Base-by-base conservation (phyloP, 2,329 filamentous ascomycete species). In the Grosmannia huntii region DNA sequence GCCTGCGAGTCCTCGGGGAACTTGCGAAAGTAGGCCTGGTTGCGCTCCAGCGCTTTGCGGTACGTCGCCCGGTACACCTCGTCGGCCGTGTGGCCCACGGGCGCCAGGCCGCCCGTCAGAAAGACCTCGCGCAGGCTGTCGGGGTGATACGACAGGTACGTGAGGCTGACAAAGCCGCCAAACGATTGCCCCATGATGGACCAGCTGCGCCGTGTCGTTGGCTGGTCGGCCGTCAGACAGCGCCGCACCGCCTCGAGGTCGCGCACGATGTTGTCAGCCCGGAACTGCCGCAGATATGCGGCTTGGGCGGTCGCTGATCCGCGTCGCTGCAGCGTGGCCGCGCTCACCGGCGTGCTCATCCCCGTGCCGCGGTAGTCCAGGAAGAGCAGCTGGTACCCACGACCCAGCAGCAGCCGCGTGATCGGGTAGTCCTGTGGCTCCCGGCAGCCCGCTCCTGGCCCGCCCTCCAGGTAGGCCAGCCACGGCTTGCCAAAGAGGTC, bases 311-410 rank as follows among this genome's bases (percentile, higher is more conserved):
- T 71, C 1, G 81, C 74, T n/a, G 48, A 79, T 5, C 86, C 87
- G 46, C 84, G 78, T 14, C 80, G 73, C 38, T 80, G 78, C 5
- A 96, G 77, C 7, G 86, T 90, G 10, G 80, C 81, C 10, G 87
- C 83, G 1, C 87, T 87, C 49, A 96, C 81, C 1, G 91, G 87
- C 2, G 84, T 87, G 67, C 89, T 95, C 55, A 95, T 74, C 1
- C 92, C 92, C 3, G 90, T 95, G 14, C 92, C 92, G 55, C 92
- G 83, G 69, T 96, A 91, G 69, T 97, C 92, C n/a, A 97, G 79
- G 62, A 87, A 85, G 2, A 97, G 79, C 52, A 90, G 75, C 69
- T 95, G 88, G 67, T 96, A 96, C 19, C 91, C 91, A 62, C 85
- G 85, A 60, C 85, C 83, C 6, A 96, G 77, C 58, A 90, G 78